A percentile compares a stretch with the other conserved stretches of the same genome.
Evolutionary conservation across 2,329 filamentous ascomycete species (phyloP).

Genomic region (Fonsecaea nubica): DNA sequence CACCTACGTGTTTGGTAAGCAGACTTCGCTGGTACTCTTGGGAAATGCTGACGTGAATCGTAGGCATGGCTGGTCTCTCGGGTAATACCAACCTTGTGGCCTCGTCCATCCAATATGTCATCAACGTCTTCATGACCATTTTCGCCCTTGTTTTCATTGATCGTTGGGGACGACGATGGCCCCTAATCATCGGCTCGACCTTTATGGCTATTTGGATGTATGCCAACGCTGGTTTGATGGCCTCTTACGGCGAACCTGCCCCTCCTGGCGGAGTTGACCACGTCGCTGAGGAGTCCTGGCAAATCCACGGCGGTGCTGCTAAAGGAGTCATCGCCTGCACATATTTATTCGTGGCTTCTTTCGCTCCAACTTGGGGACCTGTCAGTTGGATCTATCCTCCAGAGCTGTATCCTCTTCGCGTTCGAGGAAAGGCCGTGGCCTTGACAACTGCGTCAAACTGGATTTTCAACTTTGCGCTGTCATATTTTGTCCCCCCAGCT

Average conservation of each 20-base stretch:
- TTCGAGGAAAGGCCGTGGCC: conserved; percentile 69
- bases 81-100: conserved; percentile 67
- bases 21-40: not conserved
- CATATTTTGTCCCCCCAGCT: conserved; percentile 64
- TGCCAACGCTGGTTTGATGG: conserved; percentile 52
- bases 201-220: conserved; percentile 64
- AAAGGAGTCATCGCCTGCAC: conserved; percentile 72
- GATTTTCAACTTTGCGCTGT: conserved; percentile 66
- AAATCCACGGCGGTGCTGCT: conserved; percentile 54
- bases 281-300: conserved; percentile 49
- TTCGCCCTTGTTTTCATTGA: conserved; percentile 78
- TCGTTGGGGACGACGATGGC: conserved; percentile 73
- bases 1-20: conserved; percentile 43
- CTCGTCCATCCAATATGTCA: conserved; percentile 75
- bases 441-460: conserved; percentile 68
- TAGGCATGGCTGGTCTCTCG: conserved; percentile 72
- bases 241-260: conserved; percentile 50
- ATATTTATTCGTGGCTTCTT: conserved; percentile 75
- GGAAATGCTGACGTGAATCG: conserved; percentile 61
- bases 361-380: conserved; percentile 64
- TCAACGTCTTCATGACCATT: conserved; percentile 80
- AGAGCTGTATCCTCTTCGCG: conserved; percentile 67
- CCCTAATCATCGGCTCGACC: conserved; percentile 69
- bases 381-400: conserved; percentile 60
- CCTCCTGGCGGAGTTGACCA: conserved; percentile 44